Percentiles rank a stretch among this genome's conserved stretches.
Conservation (phyloP, 805 yeast species). For the Yarrowia sp. region DNA sequence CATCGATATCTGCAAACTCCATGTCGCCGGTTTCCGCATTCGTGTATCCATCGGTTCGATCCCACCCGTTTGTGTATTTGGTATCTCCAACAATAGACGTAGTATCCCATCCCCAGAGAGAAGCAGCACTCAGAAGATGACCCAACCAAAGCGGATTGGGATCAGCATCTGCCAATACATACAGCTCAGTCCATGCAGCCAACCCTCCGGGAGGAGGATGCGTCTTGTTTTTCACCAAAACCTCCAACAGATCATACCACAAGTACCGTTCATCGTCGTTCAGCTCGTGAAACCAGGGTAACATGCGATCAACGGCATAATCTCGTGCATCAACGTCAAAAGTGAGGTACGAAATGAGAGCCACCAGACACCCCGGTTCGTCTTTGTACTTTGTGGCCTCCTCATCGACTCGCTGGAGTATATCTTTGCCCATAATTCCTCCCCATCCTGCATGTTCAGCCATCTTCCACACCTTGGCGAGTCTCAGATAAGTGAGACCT, state of each 20-base stretch:
- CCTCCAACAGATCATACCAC: constrained; percentile 24
- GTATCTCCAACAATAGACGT: constrained; percentile 26
- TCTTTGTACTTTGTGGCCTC: constrained; percentile 2
- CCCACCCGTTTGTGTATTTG: constrained; percentile 19
- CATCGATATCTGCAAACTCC: constrained; percentile 17
- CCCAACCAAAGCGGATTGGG: constrained; percentile 17
- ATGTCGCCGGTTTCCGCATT: constrained; percentile 4
- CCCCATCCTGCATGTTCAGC: constrained; percentile 33
- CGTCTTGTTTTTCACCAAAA: constrained; percentile 12
- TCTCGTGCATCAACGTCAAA: constrained; percentile 19
- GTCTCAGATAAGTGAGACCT: constrained; percentile 13
- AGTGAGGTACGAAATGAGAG: constrained; percentile 9
- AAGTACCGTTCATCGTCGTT: background rate
- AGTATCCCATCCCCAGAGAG: constrained; percentile 34
- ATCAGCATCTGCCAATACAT: constrained; percentile 18
- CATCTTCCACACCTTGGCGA: constrained; percentile 38
- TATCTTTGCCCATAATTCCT: constrained; percentile 5
- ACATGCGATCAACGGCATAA: constrained; percentile 31
- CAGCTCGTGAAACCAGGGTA: constrained; percentile 11
- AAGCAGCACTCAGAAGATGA: constrained; percentile 10
- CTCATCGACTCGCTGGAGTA: constrained; percentile 20
- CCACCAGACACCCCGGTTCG: constrained; percentile 10
- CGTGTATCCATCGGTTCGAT: constrained; percentile 8
- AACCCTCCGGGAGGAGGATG: constrained; percentile 7
- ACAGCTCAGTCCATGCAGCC: constrained; percentile 12